phyloP scores from a whole-genome alignment of 1,284 basidiomycete species.

The Phylloporus gajari region DNA sequence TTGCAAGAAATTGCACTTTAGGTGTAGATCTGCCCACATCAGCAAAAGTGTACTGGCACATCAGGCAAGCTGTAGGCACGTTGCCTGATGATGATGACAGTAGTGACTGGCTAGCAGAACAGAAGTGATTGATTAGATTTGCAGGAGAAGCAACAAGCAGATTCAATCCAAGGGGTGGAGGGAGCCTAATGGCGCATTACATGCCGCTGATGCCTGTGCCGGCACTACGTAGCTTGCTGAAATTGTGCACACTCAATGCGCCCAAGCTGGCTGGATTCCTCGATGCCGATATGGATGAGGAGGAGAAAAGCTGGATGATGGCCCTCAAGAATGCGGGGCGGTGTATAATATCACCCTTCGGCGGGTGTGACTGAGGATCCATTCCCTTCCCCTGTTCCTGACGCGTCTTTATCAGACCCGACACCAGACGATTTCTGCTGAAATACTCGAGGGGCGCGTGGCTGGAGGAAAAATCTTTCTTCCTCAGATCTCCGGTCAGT shows the following conservation, averaged over 20 bases:
- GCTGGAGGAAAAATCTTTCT: conserved; percentile 72
- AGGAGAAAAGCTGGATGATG: conserved; percentile 97
- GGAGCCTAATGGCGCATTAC: conserved; percentile 75
- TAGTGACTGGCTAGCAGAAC: too few species aligned
- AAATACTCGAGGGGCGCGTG: conserved; percentile 63
- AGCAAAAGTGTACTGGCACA: too few species aligned
- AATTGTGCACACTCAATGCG: conserved; percentile 90
- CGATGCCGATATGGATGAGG: conserved; percentile 80
- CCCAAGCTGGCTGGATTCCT: conserved; percentile 93
- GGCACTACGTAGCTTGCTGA: conserved; percentile 90
- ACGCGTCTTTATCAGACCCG: conserved; percentile 20
- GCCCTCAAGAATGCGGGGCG: conserved; percentile 91
- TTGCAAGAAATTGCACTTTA: too few species aligned
- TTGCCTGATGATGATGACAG: too few species aligned
- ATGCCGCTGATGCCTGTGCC: conserved; percentile 84
- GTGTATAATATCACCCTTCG: conserved; percentile 64
- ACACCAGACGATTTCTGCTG: conserved; percentile 59
- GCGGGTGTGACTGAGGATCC: conserved; percentile 21
- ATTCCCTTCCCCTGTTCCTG: conserved; percentile 19
- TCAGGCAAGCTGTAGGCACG: too few species aligned
- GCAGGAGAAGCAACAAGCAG: too few species aligned
- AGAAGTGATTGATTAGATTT: too few species aligned
- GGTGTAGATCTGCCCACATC: too few species aligned
- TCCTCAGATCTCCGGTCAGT: conserved; percentile 54
- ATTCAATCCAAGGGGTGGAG: too few species aligned